phyloP scores from a whole-genome alignment of 2,329 filamentous ascomycete genomes.

The Nectriaceae sp. region DNA sequence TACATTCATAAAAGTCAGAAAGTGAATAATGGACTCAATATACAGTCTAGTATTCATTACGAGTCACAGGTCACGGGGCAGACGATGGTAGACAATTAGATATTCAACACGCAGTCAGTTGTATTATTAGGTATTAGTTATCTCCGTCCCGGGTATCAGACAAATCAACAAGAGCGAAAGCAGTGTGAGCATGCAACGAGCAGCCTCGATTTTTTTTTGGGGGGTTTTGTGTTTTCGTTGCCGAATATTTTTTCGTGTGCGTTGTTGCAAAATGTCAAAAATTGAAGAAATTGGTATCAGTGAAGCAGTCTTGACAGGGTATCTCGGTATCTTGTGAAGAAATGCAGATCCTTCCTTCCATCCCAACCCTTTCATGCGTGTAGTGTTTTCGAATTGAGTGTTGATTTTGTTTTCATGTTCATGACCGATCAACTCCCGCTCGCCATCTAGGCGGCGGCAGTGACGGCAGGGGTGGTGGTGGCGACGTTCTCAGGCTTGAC shows the following conservation, averaged over 20 bases:
- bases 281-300: constrained; percentile 44
- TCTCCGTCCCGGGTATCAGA: constrained; percentile 44
- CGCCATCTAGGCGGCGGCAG: constrained; percentile 52
- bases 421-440: constrained; percentile 24
- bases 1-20: too few species aligned
- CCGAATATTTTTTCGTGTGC: constrained; percentile 14
- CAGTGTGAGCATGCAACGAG: constrained; percentile 9
- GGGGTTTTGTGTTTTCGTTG: too few species aligned
- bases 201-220: constrained; percentile 19
- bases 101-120: constrained; percentile 38
- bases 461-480: constrained; percentile 48
- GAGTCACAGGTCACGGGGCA: too few species aligned
- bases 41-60: too few species aligned
- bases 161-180: constrained; percentile 33
- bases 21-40: too few species aligned
- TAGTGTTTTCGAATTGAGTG: constrained; percentile 27
- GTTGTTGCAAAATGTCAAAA: constrained; percentile 22
- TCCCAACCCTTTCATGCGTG: constrained; percentile 45
- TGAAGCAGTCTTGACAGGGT: constrained; percentile 55
- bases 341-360: constrained; percentile 56
- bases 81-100: too few species aligned
- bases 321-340: constrained; percentile 53
- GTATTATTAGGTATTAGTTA: constrained; percentile 49
- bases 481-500: constrained; percentile 44
- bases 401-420: constrained; percentile 21